Conservation (phyloP, 176 grass and related monocot genomes). For the maize (Zea mays) region DNA sequence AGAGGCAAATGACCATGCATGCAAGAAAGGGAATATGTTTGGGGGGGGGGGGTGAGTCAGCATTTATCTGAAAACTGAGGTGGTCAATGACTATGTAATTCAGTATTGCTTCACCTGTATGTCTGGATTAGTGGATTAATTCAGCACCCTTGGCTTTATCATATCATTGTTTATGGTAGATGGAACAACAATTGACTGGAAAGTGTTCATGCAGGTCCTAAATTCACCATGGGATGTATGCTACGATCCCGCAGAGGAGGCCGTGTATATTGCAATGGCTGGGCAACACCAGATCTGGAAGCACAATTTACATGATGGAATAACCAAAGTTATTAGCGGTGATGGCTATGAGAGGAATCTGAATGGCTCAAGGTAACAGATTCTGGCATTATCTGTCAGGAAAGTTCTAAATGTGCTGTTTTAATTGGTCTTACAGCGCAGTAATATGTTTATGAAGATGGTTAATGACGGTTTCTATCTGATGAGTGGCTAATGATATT, state of each 20-base stretch:
- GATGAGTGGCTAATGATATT: not conserved
- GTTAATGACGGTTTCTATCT: constrained; percentile 14
- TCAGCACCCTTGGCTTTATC: constrained; percentile 7
- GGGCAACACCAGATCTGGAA: constrained; percentile 98
- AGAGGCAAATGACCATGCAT: not conserved
- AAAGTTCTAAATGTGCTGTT: constrained; percentile 16
- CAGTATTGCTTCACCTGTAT: not conserved
- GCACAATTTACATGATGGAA: constrained; percentile 61
- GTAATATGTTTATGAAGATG: not conserved
- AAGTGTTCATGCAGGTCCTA: constrained; percentile 62
- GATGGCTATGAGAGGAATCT: constrained; percentile 92
- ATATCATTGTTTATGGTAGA: constrained; percentile 11
- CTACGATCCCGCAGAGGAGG: constrained; percentile 66
- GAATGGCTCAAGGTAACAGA: constrained; percentile 78
- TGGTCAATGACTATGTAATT: constrained; percentile 14
- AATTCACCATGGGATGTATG: constrained; percentile 99
- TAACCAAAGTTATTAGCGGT: constrained; percentile 81
- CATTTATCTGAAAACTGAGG: not conserved
- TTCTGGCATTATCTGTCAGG: constrained; percentile 4
- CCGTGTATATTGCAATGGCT: constrained; percentile 89
- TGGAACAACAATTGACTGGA: constrained; percentile 53
- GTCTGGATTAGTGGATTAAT: constrained; percentile 19
- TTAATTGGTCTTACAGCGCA: not conserved
- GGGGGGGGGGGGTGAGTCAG: not conserved
- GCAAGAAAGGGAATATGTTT: not conserved